These are phyloP conservation scores for Mycena filopes DNA, from an alignment of 768 basidiomycete genomes.

Conservation along the genomic window DNA sequence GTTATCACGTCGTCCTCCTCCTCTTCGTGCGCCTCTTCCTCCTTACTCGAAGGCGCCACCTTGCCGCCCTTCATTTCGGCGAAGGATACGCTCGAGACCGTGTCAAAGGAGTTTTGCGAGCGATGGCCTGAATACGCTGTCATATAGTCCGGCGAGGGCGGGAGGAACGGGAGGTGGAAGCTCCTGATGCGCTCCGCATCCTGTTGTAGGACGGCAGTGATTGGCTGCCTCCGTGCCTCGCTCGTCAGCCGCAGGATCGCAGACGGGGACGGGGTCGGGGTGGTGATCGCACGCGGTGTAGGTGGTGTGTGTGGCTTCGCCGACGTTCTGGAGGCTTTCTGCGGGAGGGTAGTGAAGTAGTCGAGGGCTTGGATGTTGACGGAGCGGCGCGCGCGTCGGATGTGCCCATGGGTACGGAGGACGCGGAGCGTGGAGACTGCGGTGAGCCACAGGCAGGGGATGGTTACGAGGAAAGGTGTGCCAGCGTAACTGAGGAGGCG, in stretches of 20 bases:
- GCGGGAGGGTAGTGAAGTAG: conserved; percentile 18
- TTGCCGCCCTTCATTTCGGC: conserved; percentile 16
- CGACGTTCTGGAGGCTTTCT: conserved; percentile 5
- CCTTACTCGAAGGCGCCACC: no score
- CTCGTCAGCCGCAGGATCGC: neutral
- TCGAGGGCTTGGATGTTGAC: conserved; percentile 18
- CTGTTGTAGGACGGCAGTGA: conserved; percentile 10
- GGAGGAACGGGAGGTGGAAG: conserved; percentile 26
- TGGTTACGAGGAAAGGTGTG: conserved; percentile 27
- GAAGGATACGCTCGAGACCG: conserved; percentile 29
- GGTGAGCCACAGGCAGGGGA: conserved; percentile 27
- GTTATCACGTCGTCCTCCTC: conserved; percentile 16
- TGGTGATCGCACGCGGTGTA: conserved; percentile 22
- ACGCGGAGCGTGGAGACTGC: conserved; percentile 15
- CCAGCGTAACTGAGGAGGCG: conserved; percentile 22
- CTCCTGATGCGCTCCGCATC: conserved; percentile 7
- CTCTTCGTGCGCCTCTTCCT: no score
- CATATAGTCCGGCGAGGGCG: conserved; percentile 16
- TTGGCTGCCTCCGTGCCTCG: conserved; percentile 8
- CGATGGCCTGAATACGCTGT: conserved; percentile 14
- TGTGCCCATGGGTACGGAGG: conserved; percentile 24
- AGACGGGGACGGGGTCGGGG: conserved; percentile 15
- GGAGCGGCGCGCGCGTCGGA: conserved; percentile 31
- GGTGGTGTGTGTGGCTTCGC: conserved; percentile 3
- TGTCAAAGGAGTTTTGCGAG: conserved; percentile 24